phyloP scores from a whole-genome alignment of 2,329 filamentous ascomycete species.

The Xylaria sp. region DNA sequence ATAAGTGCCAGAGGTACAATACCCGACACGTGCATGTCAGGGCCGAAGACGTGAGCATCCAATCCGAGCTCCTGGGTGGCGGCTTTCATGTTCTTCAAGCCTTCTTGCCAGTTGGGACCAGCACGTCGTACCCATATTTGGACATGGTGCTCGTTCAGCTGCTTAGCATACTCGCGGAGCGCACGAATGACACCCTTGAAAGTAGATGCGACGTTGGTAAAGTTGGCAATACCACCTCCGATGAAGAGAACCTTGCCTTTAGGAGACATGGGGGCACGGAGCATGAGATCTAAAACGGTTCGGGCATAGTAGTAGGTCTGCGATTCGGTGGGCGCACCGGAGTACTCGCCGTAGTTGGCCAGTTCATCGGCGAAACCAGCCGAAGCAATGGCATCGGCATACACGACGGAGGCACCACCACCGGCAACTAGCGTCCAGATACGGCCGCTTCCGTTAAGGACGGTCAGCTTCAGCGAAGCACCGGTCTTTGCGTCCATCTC shows the following conservation, averaged over 20 bases:
- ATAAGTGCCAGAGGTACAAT: constrained; percentile 92
- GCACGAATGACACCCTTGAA: constrained; percentile 99
- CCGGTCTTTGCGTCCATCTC: constrained; percentile 99
- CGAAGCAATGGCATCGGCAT: constrained; percentile 97
- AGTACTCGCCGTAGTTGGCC: constrained; percentile 99
- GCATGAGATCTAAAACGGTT: constrained; percentile 96
- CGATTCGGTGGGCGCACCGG: constrained; percentile 96
- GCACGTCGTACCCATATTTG: constrained; percentile 94
- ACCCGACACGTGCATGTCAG: constrained; percentile 95
- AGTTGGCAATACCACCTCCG: constrained; percentile 99
- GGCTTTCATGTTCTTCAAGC: constrained; percentile 99
- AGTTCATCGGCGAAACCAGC: constrained; percentile 95
- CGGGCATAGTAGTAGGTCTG: constrained; percentile 99
- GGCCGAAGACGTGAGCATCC: constrained; percentile 70
- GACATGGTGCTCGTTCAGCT: constrained; percentile 94
- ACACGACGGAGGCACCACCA: constrained; percentile 99
- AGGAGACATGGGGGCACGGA: constrained; percentile 83
- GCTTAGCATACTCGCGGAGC: constrained; percentile 85
- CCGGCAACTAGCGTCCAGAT: constrained; percentile 99
- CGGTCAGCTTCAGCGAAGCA: constrained; percentile 97
- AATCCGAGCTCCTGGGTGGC: constrained; percentile 94
- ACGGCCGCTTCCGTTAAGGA: constrained; percentile 89
- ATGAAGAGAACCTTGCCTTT: constrained; percentile 99
- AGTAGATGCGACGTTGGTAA: constrained; percentile 98
- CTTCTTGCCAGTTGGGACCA: constrained; percentile 99